These are phyloP conservation scores for Cicer arietinum DNA, from an alignment of 306 rosid genomes.

Conservation along the genomic window DNA sequence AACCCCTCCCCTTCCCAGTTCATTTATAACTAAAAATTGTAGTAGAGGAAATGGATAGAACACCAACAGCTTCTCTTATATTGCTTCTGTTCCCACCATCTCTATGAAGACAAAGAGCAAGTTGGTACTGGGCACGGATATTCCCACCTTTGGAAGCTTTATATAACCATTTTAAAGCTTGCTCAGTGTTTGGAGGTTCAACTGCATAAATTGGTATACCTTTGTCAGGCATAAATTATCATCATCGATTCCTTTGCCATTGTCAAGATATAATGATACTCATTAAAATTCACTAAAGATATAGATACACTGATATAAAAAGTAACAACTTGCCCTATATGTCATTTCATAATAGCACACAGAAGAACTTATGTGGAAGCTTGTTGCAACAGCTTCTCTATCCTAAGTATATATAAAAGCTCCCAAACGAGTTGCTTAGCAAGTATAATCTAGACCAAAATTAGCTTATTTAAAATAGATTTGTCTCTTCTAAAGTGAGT, in stretches of 20 bases:
- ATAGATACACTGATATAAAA: conserved; percentile 9
- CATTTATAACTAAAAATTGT: conserved; percentile 20
- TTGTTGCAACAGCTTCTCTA: neutral
- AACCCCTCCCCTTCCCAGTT: neutral
- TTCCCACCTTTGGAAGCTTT: conserved; percentile 66
- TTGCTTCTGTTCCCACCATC: conserved; percentile 55
- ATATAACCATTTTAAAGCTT: conserved; percentile 75
- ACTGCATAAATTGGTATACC: conserved; percentile 55
- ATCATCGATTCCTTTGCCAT: conserved; percentile 13
- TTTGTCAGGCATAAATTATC: conserved; percentile 38
- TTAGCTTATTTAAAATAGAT: neutral
- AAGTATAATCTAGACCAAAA: neutral
- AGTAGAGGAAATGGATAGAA: conserved; percentile 44
- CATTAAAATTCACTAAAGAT: conserved; percentile 15
- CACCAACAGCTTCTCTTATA: conserved; percentile 73
- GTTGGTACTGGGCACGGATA: conserved; percentile 88
- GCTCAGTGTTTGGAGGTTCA: conserved; percentile 71
- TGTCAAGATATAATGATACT: neutral
- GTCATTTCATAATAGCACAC: neutral
- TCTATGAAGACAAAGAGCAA: conserved; percentile 84
- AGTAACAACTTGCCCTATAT: neutral
- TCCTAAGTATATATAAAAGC: neutral
- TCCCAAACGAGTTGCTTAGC: neutral
- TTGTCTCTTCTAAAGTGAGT: neutral
- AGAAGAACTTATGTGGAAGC: neutral